Evolutionary conservation across 768 basidiomycete genomes (phyloP).

Genomic region (Hericium erinaceus): DNA sequence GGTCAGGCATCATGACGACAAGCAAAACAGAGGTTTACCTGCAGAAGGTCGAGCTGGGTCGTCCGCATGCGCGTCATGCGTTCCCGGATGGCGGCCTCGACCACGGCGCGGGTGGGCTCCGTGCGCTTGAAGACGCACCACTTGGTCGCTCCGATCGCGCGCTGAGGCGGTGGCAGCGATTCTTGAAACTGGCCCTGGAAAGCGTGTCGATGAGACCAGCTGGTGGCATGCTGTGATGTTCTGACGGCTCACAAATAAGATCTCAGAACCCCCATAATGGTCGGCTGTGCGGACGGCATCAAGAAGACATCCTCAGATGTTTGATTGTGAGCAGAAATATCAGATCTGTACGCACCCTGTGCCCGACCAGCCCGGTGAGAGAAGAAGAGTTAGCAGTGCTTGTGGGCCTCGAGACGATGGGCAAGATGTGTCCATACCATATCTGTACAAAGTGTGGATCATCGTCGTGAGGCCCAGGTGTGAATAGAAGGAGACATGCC

Average conservation of each 20-base stretch:
- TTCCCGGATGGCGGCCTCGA: slow-evolving; percentile 57
- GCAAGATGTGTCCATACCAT: slow-evolving; percentile 34
- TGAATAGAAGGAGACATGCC: not conserved
- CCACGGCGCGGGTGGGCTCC: slow-evolving; percentile 40
- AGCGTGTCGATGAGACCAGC: not conserved
- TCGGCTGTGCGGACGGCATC: slow-evolving; percentile 42
- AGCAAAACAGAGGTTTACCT: slow-evolving; percentile 32
- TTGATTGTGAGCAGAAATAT: not conserved
- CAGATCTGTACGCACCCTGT: not conserved
- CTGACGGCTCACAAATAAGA: slow-evolving; percentile 50
- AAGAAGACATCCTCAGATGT: no score
- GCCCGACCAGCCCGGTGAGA: not conserved
- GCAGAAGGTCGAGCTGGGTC: slow-evolving; percentile 55
- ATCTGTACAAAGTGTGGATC: slow-evolving; percentile 26
- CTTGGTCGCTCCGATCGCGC: slow-evolving; percentile 62
- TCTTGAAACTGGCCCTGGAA: slow-evolving; percentile 60
- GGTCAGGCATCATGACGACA: slow-evolving; percentile 1
- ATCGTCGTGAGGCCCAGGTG: slow-evolving; percentile 6
- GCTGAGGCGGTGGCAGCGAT: slow-evolving; percentile 34
- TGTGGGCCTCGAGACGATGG: not conserved
- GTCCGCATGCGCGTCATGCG: slow-evolving; percentile 61
- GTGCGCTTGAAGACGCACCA: slow-evolving; percentile 71
- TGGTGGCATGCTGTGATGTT: not conserved
- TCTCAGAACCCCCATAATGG: slow-evolving; percentile 80
- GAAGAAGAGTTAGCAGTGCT: not conserved